Conservation (phyloP, 345 rosid genomes). For the Aquilaria yunnanensis region DNA sequence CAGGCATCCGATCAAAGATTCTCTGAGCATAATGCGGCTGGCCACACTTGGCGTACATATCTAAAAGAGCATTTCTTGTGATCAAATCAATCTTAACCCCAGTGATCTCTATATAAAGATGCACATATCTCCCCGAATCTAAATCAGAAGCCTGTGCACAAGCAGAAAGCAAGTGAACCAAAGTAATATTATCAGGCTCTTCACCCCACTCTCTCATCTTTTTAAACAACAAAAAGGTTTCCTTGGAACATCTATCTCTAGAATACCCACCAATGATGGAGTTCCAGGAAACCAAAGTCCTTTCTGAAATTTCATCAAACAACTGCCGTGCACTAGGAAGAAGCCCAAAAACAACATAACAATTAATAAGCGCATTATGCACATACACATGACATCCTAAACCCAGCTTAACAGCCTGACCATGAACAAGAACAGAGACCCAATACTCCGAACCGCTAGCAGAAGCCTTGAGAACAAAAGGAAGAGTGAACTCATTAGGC, state of each 20-base stretch:
- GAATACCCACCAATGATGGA: constrained; percentile 36
- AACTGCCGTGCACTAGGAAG: constrained; percentile 19
- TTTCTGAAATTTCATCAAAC: constrained; percentile 29
- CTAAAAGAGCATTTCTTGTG: constrained; percentile 29
- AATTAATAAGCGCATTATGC: constrained; percentile 19
- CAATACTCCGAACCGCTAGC: constrained; percentile 10
- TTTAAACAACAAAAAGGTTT: constrained; percentile 24
- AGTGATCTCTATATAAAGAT: constrained; percentile 23
- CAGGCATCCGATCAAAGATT: constrained; percentile 22
- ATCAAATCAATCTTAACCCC: constrained; percentile 24
- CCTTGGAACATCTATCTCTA: constrained; percentile 20
- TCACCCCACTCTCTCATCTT: constrained; percentile 23
- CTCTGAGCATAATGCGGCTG: constrained; percentile 20
- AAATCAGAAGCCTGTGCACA: constrained; percentile 19
- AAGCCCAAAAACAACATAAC: constrained; percentile 1
- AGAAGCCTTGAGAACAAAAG: constrained; percentile 34
- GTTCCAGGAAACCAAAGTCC: constrained; percentile 35
- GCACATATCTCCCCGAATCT: constrained; percentile 24
- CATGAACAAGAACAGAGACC: constrained; percentile 23
- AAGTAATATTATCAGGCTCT: constrained; percentile 25
- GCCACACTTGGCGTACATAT: constrained; percentile 29
- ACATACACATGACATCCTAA: constrained; percentile 19
- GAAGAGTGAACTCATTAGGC: constrained; percentile 34
- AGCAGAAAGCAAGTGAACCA: constrained; percentile 21
- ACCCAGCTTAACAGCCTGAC: constrained; percentile 22